Evolutionary conservation across 148 eudicot species (phyloP).

Genomic region (Chenopodium album): DNA sequence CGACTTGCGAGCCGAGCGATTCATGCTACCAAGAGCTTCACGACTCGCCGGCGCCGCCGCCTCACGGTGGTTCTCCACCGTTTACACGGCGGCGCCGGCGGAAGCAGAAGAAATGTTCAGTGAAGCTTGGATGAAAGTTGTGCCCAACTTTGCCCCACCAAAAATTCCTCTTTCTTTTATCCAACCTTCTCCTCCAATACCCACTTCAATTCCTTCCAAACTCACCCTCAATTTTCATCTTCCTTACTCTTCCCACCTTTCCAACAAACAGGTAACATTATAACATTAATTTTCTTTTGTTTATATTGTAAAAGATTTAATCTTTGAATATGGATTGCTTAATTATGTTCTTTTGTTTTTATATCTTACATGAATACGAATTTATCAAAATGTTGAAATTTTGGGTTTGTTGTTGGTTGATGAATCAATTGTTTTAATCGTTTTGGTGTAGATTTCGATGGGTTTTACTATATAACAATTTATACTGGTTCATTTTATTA

Average conservation of each 20-base stretch:
- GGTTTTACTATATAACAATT: neutral
- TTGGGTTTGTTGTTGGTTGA: neutral
- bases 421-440: neutral
- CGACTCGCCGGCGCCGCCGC: slow-evolving; percentile 25
- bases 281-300: neutral
- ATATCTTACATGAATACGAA: neutral
- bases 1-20: slow-evolving; percentile 52
- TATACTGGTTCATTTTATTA: neutral
- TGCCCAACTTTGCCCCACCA: slow-evolving; percentile 58
- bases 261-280: slow-evolving; percentile 39
- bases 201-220: slow-evolving; percentile 53
- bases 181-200: slow-evolving; percentile 40
- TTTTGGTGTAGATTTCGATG: neutral
- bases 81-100: slow-evolving; percentile 27
- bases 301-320: neutral
- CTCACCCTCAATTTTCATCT: slow-evolving; percentile 52
- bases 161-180: slow-evolving; percentile 45
- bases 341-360: neutral
- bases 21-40: slow-evolving; percentile 45
- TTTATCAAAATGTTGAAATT: neutral
- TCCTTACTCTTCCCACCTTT: slow-evolving; percentile 44
- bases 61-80: slow-evolving; percentile 45
- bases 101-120: slow-evolving; percentile 25
- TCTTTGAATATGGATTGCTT: neutral
- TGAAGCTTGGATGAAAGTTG: slow-evolving; percentile 54